Evolutionary conservation across 2,329 filamentous ascomycete genomes (phyloP).

Genomic region (Curvularia eragrostidis): DNA sequence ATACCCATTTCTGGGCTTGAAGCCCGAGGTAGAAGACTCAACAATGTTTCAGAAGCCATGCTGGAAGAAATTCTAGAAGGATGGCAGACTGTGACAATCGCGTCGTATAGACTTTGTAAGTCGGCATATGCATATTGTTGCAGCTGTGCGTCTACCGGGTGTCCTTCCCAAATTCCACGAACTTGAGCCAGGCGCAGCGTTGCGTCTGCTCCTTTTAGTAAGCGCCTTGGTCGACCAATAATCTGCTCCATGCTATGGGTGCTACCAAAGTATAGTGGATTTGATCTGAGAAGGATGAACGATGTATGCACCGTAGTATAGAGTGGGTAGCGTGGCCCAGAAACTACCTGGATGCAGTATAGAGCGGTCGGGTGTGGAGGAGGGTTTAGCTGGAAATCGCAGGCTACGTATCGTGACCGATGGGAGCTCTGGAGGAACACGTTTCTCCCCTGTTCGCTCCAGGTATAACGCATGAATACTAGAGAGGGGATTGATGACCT

Average conservation of each 20-base stretch:
- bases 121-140: too few relatives aligned
- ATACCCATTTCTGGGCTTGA: too few relatives aligned
- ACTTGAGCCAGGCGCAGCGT: not conserved
- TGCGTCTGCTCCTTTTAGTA: not conserved
- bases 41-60: too few relatives aligned
- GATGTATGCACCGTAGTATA: not conserved
- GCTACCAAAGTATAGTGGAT: not conserved
- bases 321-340: not conserved
- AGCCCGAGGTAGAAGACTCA: too few relatives aligned
- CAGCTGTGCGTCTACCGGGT: too few relatives aligned
- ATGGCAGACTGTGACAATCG: too few relatives aligned
- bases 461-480: not conserved
- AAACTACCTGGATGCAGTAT: not conserved
- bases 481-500: not conserved
- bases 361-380: not conserved
- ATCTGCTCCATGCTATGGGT: not conserved
- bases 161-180: too few relatives aligned
- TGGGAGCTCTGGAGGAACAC: not conserved
- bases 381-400: not conserved
- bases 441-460: not conserved
- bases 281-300: not conserved
- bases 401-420: not conserved
- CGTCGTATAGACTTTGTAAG: not conserved
- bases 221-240: not conserved
- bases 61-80: too few relatives aligned